These are phyloP conservation scores for Amaranthus tricolor DNA, from an alignment of 179 eudicot species.

Conservation along the genomic window DNA sequence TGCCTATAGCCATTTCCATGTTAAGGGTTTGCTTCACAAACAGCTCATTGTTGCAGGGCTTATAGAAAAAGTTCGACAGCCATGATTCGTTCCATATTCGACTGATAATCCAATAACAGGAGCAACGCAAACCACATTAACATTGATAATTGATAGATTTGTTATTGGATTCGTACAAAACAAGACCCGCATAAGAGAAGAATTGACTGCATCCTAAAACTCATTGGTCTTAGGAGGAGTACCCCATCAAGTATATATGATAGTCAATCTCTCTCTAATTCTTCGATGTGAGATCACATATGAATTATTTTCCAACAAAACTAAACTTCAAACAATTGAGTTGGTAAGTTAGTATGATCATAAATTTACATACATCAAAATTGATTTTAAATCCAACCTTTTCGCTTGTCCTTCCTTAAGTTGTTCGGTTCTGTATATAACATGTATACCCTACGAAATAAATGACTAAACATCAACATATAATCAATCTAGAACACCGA, in stretches of 20 bases:
- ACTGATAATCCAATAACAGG: constrained; percentile 36
- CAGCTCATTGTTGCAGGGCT: constrained; percentile 94
- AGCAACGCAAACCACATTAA: constrained; percentile 11
- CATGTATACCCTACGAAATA: constrained; percentile 68
- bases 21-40: constrained; percentile 95
- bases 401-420: constrained; percentile 84
- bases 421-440: constrained; percentile 77
- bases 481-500: background rate
- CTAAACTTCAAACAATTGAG: background rate
- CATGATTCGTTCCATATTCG: constrained; percentile 98
- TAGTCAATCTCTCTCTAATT: background rate
- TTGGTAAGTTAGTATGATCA: background rate
- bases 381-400: constrained; percentile 46
- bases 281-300: background rate
- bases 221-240: too few species aligned
- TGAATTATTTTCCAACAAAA: background rate
- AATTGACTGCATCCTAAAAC: too few species aligned
- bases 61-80: constrained; percentile 76
- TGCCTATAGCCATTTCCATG: constrained; percentile 96
- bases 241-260: too few species aligned
- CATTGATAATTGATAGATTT: background rate
- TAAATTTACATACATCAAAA: background rate
- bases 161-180: too few species aligned
- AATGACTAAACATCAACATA: background rate
- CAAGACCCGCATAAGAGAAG: too few species aligned